Conservation (phyloP, 305 asterid genomes). For the Rubia tinctorum region DNA sequence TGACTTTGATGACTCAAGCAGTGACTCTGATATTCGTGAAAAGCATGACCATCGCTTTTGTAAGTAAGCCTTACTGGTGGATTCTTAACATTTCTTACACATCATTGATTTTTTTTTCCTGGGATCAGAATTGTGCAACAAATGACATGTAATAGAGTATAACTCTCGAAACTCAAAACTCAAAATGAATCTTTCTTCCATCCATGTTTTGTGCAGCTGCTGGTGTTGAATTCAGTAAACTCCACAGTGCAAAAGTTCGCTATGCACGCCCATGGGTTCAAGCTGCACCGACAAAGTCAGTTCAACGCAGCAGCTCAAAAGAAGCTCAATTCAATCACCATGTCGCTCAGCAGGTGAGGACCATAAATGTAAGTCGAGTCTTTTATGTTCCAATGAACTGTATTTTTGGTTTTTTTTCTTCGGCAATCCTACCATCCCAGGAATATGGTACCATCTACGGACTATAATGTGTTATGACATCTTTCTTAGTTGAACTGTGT, state of each 20-base stretch:
- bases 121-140: not conserved
- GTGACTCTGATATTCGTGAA: slow-evolving; percentile 76
- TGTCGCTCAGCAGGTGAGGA: slow-evolving; percentile 46
- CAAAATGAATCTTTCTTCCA: slow-evolving; percentile 8
- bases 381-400: not conserved
- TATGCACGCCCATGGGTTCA: slow-evolving; percentile 68
- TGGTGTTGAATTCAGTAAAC: slow-evolving; percentile 59
- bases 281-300: slow-evolving; percentile 53
- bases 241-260: slow-evolving; percentile 76
- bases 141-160: not conserved
- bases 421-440: not conserved
- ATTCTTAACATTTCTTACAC: not conserved
- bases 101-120: not conserved
- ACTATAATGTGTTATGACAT: too few species aligned
- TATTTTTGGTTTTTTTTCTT: not conserved
- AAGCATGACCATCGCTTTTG: slow-evolving; percentile 60
- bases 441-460: too few species aligned
- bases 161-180: not conserved
- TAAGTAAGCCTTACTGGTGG: slow-evolving; percentile 32
- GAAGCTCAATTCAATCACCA: slow-evolving; percentile 48
- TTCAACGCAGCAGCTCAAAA: slow-evolving; percentile 43
- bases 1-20: slow-evolving; percentile 76
- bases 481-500: not conserved
- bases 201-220: slow-evolving; percentile 51
- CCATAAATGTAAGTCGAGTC: not conserved